Percentiles rank a stretch among this genome's conserved stretches.
These are phyloP conservation scores for Umbelopsis vinacea DNA, from an alignment of 192 early-diverging fungal genomes.

Conservation along the genomic window DNA sequence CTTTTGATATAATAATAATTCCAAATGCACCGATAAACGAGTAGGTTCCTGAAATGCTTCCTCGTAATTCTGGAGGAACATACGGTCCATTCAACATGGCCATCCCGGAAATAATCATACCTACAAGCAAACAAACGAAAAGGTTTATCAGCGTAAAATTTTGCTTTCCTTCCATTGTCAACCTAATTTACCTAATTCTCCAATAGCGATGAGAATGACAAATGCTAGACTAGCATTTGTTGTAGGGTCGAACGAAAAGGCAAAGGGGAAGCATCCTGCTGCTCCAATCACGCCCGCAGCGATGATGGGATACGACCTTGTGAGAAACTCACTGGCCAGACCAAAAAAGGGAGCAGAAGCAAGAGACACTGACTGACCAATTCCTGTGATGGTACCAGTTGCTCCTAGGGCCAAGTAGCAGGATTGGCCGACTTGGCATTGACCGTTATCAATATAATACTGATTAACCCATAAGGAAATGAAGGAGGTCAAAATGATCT, in stretches of 20 bases:
- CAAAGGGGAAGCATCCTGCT: conserved; percentile 55
- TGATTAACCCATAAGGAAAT: conserved; percentile 66
- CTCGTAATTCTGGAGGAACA: conserved; percentile 55
- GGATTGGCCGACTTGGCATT: conserved; percentile 40
- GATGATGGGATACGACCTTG: conserved; percentile 44
- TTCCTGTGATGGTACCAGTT: conserved; percentile 49
- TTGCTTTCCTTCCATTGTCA: no score
- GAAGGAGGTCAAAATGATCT: conserved; percentile 70
- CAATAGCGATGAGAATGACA: conserved; percentile 53
- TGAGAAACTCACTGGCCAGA: conserved; percentile 39
- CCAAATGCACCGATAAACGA: conserved; percentile 67
- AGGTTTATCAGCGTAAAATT: neutral
- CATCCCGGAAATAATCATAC: conserved; percentile 69
- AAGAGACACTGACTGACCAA: conserved; percentile 68
- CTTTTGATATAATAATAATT: conserved; percentile 62
- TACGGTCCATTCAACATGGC: conserved; percentile 58
- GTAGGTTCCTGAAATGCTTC: conserved; percentile 65
- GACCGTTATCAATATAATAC: conserved; percentile 61
- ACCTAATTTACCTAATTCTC: conserved; percentile 40
- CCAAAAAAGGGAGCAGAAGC: conserved; percentile 68
- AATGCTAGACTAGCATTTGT: conserved; percentile 45
- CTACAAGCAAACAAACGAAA: conserved; percentile 42
- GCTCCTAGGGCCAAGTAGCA: conserved; percentile 38
- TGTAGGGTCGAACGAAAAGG: conserved; percentile 52
- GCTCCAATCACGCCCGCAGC: conserved; percentile 54